phyloP scores from a whole-genome alignment of 1,284 basidiomycete genomes.

The Psilocybe mexicana region DNA sequence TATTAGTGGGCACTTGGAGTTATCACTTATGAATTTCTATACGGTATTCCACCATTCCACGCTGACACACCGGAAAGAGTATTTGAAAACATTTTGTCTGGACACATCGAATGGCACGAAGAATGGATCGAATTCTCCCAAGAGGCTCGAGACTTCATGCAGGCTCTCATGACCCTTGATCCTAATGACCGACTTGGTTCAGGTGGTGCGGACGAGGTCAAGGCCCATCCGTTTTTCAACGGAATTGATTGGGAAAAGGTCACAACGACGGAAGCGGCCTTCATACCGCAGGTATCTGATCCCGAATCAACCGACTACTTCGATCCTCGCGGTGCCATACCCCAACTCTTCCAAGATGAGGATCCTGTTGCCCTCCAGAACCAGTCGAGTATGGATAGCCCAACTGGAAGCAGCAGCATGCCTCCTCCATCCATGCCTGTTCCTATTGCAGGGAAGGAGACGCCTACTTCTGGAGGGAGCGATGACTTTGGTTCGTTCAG shows the following conservation, averaged over 20 bases:
- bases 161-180: slow-evolving; percentile 83
- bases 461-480: slow-evolving; percentile 50
- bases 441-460: slow-evolving; percentile 48
- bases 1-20: slow-evolving; percentile 94
- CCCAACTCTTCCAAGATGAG: slow-evolving; percentile 87
- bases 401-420: slow-evolving; percentile 38
- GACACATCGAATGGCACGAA: slow-evolving; percentile 94
- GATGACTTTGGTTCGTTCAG: slow-evolving; percentile 98
- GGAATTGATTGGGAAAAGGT: slow-evolving; percentile 94
- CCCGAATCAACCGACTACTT: slow-evolving; percentile 99
- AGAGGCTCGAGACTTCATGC: slow-evolving; percentile 92
- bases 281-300: slow-evolving; percentile 94
- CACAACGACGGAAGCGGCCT: slow-evolving; percentile 86
- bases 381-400: slow-evolving; percentile 48
- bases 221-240: slow-evolving; percentile 87
- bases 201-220: slow-evolving; percentile 91
- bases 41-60: slow-evolving; percentile 97
- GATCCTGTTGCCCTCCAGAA: slow-evolving; percentile 59
- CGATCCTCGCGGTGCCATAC: slow-evolving; percentile 90
- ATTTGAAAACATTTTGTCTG: slow-evolving; percentile 98
- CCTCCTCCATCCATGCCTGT: slow-evolving; percentile 49
- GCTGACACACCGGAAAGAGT: slow-evolving; percentile 96
- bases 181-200: slow-evolving; percentile 82
- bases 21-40: slow-evolving; percentile 98
- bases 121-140: slow-evolving; percentile 87